Conservation (phyloP, 108 stramenopile species). For the Nitzschia palea region DNA sequence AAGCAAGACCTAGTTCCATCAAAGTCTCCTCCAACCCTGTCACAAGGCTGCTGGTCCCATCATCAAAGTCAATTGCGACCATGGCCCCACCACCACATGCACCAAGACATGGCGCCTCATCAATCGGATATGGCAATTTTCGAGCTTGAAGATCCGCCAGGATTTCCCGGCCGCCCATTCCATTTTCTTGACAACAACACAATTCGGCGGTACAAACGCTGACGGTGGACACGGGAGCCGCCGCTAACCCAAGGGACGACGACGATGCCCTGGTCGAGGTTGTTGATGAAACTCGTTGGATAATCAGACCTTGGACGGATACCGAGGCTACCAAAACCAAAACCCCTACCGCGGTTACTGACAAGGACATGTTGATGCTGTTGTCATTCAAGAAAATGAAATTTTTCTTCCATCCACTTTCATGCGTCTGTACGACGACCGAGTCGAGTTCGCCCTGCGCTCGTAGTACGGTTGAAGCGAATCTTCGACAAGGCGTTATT, state of each 20-base stretch:
- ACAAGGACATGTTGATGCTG: too few relatives aligned
- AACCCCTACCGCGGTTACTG: too few relatives aligned
- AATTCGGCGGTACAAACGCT: constrained; percentile 52
- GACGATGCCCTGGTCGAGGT: too few relatives aligned
- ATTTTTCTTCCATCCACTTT: too few relatives aligned
- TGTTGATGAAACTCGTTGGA: too few relatives aligned
- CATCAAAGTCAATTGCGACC: constrained; percentile 61
- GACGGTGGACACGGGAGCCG: too few relatives aligned
- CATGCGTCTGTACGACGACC: background rate
- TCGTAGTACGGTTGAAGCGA: background rate
- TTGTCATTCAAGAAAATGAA: too few relatives aligned
- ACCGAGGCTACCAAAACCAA: too few relatives aligned
- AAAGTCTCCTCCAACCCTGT: constrained; percentile 41
- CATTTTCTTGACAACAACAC: constrained; percentile 57
- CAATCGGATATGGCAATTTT: constrained; percentile 43
- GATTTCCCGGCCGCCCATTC: constrained; percentile 24
- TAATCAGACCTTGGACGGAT: too few relatives aligned
- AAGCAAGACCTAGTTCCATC: constrained; percentile 6
- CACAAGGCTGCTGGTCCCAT: constrained; percentile 46
- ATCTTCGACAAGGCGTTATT: too few relatives aligned
- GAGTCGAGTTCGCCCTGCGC: background rate
- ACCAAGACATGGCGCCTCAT: constrained; percentile 54
- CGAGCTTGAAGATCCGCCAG: constrained; percentile 31
- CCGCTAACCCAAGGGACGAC: too few relatives aligned
- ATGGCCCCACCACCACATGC: constrained; percentile 63